Conservation (phyloP, 75 land plant species). For the Sequoia sempervirens region DNA sequence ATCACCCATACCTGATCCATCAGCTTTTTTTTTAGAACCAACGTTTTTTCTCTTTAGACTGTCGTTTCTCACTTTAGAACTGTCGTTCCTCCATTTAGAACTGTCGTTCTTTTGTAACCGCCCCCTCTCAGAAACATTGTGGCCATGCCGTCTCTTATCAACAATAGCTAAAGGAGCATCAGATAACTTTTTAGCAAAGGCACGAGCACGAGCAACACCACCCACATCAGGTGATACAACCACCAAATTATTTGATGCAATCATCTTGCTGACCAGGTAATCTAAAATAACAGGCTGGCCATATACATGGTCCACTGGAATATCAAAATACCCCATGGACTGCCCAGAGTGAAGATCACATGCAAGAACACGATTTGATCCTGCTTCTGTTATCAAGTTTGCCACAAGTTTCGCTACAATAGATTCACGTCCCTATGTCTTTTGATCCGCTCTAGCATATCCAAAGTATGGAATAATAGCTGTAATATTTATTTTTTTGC, state of each 20-base stretch:
- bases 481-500: conserved; percentile 53
- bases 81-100: too few species aligned
- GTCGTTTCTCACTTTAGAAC: too few species aligned
- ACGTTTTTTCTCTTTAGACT: too few species aligned
- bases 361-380: conserved; percentile 45
- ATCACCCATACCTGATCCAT: too few species aligned
- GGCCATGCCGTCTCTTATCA: conserved; percentile 89
- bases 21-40: too few species aligned
- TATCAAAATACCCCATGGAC: background rate
- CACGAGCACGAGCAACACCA: conserved; percentile 92
- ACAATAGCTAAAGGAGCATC: conserved; percentile 96
- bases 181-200: conserved; percentile 90
- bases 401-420: conserved; percentile 53
- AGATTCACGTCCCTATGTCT: conserved; percentile 57
- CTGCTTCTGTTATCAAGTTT: conserved; percentile 48
- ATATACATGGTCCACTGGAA: too few species aligned
- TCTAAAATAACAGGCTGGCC: conserved; percentile 43
- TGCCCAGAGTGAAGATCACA: conserved; percentile 54
- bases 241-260: conserved; percentile 73
- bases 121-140: conserved; percentile 91
- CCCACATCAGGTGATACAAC: conserved; percentile 98
- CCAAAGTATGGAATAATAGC: conserved; percentile 54
- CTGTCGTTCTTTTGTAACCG: too few species aligned
- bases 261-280: conserved; percentile 90
- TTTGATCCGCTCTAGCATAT: conserved; percentile 45